phyloP scores from a whole-genome alignment of 805 yeast genomes.

The Spathaspora girioi region DNA sequence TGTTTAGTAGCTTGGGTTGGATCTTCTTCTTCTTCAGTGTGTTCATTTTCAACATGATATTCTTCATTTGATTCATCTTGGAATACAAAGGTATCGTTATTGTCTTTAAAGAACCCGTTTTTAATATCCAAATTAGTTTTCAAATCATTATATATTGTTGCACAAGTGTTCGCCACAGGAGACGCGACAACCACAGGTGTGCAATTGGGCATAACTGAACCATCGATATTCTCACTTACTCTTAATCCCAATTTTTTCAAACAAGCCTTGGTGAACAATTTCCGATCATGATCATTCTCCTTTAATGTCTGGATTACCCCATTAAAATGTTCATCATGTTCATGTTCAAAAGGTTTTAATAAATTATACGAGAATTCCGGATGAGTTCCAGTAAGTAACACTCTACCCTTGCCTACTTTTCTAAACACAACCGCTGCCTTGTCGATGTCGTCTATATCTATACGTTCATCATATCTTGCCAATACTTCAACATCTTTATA shows the following conservation, averaged over 20 bases:
- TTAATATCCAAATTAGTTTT: slow-evolving; percentile 32
- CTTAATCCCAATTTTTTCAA: slow-evolving; percentile 61
- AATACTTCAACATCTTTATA: slow-evolving; percentile 63
- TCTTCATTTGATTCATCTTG: slow-evolving; percentile 34
- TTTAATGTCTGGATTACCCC: slow-evolving; percentile 32
- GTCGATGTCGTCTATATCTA: slow-evolving; percentile 46
- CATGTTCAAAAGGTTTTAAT: slow-evolving; percentile 30
- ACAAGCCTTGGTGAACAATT: slow-evolving; percentile 53
- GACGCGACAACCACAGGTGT: slow-evolving; percentile 65
- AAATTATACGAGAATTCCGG: slow-evolving; percentile 74
- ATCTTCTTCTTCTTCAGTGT: slow-evolving; percentile 32
- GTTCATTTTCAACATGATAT: slow-evolving; percentile 7
- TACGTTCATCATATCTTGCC: slow-evolving; percentile 58
- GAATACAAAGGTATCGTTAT: slow-evolving; percentile 53
- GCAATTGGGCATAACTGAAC: slow-evolving; percentile 52
- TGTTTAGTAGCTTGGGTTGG: slow-evolving; percentile 48
- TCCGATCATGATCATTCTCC: slow-evolving; percentile 45
- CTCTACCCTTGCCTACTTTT: slow-evolving; percentile 70
- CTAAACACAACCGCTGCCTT: slow-evolving; percentile 73
- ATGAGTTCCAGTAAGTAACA: slow-evolving; percentile 78
- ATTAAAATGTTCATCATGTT: slow-evolving; percentile 24
- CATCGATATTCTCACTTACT: slow-evolving; percentile 51
- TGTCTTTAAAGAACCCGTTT: slow-evolving; percentile 41
- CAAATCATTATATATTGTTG: slow-evolving; percentile 33
- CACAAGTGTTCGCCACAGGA: slow-evolving; percentile 21